These are phyloP conservation scores for Blastocystis sp. DNA, from an alignment of 352 stramenopile species.

Conservation along the genomic window DNA sequence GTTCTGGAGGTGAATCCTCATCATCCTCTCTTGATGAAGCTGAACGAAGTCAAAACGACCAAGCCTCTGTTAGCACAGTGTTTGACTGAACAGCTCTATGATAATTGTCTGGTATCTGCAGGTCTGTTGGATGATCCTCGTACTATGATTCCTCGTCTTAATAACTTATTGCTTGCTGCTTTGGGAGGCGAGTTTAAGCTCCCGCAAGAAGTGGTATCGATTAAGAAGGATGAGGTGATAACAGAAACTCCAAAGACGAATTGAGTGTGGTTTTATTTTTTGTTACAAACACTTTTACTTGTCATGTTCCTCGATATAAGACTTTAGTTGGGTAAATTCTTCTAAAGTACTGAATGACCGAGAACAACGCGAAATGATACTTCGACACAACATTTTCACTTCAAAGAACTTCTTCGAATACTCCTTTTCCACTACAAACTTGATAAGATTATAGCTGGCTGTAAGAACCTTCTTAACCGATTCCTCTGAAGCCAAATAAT, in stretches of 20 bases:
- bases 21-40: conserved; percentile 90
- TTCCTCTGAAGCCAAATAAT: conserved; percentile 26
- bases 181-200: conserved; percentile 66
- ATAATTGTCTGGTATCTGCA: conserved; percentile 94
- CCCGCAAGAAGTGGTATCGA: conserved; percentile 36
- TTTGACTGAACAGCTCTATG: conserved; percentile 87
- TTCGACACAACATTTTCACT: conserved; percentile 67
- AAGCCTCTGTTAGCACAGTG: conserved; percentile 75
- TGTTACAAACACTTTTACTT: conserved; percentile 41
- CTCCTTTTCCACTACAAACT: conserved; percentile 16
- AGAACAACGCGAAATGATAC: conserved; percentile 10
- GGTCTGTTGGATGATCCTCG: conserved; percentile 94
- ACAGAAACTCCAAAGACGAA: background rate
- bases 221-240: conserved; percentile 2
- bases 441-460: background rate
- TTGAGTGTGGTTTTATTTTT: background rate
- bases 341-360: background rate
- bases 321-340: background rate
- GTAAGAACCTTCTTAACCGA: conserved; percentile 26
- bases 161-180: conserved; percentile 83
- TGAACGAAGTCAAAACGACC: conserved; percentile 81
- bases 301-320: background rate
- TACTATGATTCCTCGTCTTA: conserved; percentile 91
- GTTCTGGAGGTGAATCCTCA: conserved; percentile 93
- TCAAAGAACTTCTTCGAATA: conserved; percentile 34